phyloP scores from a whole-genome alignment of 768 basidiomycete genomes.

The Podaxis rugospora region DNA sequence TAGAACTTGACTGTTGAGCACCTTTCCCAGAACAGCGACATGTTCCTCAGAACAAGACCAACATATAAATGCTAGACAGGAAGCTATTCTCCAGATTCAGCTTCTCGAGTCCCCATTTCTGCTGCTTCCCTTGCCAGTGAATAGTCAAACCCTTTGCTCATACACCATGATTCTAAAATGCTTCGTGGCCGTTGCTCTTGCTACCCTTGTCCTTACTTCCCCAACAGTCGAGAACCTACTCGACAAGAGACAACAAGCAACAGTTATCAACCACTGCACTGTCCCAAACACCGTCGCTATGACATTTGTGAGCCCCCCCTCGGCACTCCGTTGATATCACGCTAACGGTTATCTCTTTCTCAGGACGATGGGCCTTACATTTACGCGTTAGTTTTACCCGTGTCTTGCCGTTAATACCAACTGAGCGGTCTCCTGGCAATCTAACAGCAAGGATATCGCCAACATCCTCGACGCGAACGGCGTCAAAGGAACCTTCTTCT shows the following conservation, averaged over 20 bases:
- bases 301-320: constrained; percentile 24
- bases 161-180: neutral
- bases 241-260: constrained; percentile 8
- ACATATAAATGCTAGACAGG: neutral
- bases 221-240: constrained; percentile 9
- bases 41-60: neutral
- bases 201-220: constrained; percentile 7
- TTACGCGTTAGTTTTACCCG: constrained; percentile 17
- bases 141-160: neutral
- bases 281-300: constrained; percentile 29
- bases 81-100: neutral
- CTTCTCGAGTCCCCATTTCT: neutral
- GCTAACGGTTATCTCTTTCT: neutral
- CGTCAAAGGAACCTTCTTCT: constrained; percentile 39
- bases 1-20: neutral
- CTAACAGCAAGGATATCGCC: constrained; percentile 25
- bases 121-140: too few species aligned
- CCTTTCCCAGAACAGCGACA: neutral
- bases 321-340: neutral
- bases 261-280: constrained; percentile 29
- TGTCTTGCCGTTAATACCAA: neutral
- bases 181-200: constrained; percentile 12
- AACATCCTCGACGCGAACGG: constrained; percentile 27
- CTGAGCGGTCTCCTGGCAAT: neutral
- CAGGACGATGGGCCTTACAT: constrained; percentile 34